Evolutionary conservation across 208 protist species (phyloP).

Genomic region (Acanthamoeba divionensis): DNA sequence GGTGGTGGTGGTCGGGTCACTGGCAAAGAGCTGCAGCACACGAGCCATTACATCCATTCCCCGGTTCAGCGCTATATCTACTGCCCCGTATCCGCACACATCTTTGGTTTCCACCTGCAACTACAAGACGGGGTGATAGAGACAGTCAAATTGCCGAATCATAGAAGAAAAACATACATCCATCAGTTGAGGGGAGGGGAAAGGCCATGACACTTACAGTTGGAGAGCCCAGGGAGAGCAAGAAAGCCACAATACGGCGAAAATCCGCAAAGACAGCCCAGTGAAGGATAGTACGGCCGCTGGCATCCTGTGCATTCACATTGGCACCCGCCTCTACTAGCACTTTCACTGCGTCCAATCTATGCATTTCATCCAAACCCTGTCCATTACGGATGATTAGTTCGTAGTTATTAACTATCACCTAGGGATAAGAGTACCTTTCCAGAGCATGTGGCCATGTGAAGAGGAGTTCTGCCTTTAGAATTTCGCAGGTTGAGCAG

Average conservation of each 20-base stretch:
- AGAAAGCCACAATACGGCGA: background rate
- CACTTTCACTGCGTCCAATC: background rate
- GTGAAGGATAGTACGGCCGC: background rate
- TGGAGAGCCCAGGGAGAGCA: background rate
- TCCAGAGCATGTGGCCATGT: no score
- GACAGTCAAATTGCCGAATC: background rate
- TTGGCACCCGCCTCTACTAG: background rate
- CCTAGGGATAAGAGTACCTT: no score
- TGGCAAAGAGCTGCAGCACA: background rate
- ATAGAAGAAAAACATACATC: background rate
- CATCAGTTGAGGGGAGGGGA: background rate
- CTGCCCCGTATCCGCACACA: background rate
- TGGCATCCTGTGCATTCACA: background rate
- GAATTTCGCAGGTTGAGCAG: background rate
- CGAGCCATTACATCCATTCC: background rate
- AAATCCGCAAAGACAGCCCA: constrained; percentile 4
- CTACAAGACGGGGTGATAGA: background rate
- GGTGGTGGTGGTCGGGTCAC: no score
- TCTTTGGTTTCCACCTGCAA: background rate
- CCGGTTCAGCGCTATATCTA: background rate
- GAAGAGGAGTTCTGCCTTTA: background rate
- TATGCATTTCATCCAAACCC: background rate
- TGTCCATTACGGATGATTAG: no score
- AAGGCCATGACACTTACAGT: background rate
- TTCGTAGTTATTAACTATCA: no score